Base-by-base conservation (phyloP, 257 asterid genomes). In the Plantago ovata region DNA sequence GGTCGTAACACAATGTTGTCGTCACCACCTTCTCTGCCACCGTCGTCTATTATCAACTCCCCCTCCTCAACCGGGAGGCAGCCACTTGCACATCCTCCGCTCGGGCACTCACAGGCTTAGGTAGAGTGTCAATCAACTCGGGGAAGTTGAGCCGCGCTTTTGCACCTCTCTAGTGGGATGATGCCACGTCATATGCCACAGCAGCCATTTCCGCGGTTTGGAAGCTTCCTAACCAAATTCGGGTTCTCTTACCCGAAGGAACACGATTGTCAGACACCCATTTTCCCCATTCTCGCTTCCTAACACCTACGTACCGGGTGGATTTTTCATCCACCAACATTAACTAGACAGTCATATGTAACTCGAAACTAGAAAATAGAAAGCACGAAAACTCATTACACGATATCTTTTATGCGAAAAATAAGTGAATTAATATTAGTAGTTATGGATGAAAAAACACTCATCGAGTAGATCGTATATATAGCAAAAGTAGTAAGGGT, bases 111-210 rank as follows among this genome's bases (percentile, higher is more conserved):
- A 33, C 56, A 4, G 83, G 85, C 46, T 61, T 77, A 0, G 85
- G 79, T 18, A 72, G 55, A 38, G 20, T 16, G 20, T 51, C 69
- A 0, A 24, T 64, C 33, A 75, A 7, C 7, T 71, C 77, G 3
- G 85, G 81, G 70, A 81, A 81, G 45, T 81, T 78, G 44, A 81
- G 85, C n/a, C 66, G 66, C 2, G 85, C 81, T 14, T 32, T 43
- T 0, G 64, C 10, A 8, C 85, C 85, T 56, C 64, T 78, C 7
- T 78, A 52, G 67, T 75, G 77, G 47, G 71, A 66, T 12, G 82
- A 80, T 13, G 84, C 88, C 32, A 69, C 88, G 22, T 81, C 88
- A 23, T 81, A 81, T n/a, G 88, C 85, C 12, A 82, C 83, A 0
- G 88, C 88, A 0, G 88, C 85, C 85, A 81, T 78, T 46, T 78